Conservation (phyloP, 495 filamentous ascomycete genomes). For the Aspergillus panamensis region DNA sequence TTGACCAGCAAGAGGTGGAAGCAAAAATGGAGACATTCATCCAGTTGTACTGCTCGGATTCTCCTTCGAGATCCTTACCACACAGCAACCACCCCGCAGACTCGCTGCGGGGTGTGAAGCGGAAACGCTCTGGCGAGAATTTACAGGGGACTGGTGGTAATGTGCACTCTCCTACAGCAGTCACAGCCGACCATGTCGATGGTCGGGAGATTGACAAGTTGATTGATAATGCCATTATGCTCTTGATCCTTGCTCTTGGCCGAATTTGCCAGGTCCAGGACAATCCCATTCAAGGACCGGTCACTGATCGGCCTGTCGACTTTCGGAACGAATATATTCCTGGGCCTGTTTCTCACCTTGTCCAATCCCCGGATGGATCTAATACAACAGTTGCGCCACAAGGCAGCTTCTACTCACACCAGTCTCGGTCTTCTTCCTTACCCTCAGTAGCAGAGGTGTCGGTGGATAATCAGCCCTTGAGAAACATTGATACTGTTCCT, state of each 20-base stretch:
- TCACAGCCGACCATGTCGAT: slow-evolving; percentile 1
- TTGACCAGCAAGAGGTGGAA: slow-evolving; percentile 52
- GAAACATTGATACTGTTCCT: slow-evolving; percentile 85
- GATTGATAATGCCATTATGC: slow-evolving; percentile 67
- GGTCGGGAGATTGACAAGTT: slow-evolving; percentile 32
- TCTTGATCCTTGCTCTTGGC: slow-evolving; percentile 81
- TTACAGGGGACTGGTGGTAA: slow-evolving; percentile 24
- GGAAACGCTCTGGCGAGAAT: slow-evolving; percentile 41
- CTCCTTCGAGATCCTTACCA: slow-evolving; percentile 21
- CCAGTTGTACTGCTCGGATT: slow-evolving; percentile 31
- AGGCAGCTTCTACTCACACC: slow-evolving; percentile 23
- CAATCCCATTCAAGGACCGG: slow-evolving; percentile 55
- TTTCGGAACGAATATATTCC: slow-evolving; percentile 32
- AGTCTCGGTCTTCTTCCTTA: slow-evolving; percentile 25
- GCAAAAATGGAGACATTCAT: slow-evolving; percentile 54
- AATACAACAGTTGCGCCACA: slow-evolving; percentile 23
- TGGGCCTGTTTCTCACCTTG: slow-evolving; percentile 19
- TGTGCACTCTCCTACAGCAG: slow-evolving; percentile 16
- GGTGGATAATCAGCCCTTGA: slow-evolving; percentile 22
- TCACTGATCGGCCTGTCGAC: slow-evolving; percentile 27
- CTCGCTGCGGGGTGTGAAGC: slow-evolving; percentile 34
- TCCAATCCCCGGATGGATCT: slow-evolving; percentile 29
- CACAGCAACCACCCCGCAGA: slow-evolving; percentile 19
- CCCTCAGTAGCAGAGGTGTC: slow-evolving; percentile 19
- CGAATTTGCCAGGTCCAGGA: slow-evolving; percentile 69